Base-by-base conservation (phyloP, 805 yeast genomes). In the Wickerhamomyces bovis region DNA sequence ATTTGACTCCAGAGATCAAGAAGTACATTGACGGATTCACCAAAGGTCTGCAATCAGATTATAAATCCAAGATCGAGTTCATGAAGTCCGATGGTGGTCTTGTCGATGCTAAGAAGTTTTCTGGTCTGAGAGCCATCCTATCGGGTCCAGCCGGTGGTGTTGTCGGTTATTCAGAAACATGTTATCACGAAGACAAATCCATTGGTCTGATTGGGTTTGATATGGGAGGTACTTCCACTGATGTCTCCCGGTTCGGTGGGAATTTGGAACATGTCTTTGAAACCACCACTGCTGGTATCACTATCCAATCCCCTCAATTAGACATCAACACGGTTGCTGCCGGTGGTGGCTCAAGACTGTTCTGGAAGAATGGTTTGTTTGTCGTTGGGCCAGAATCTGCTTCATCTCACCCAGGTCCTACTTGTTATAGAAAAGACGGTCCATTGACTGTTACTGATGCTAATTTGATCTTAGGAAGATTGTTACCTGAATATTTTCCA, bases 91-190 rank as follows among this genome's bases (percentile, higher is more conserved):
- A 92, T 63, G 98, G 98, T 48, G 98, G 98, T 3, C 74, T 92
- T 49, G 89, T 90, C 20, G 89, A 89, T 46, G 89, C 94, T 58
- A 71, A 79, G 20, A 75, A 78, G 42, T 92, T 92, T 62, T 83
- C 96, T 0, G 98, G 98, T 2, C 70, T 92, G 33, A 76, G 81
- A 55, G 96, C 98, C 4, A 85, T 92, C 42, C 67, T 92, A 31
- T 88, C 97, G 1, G 98, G 98, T 2, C 98, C 98, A 3, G 98
- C 98, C 10, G 98, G 98, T 35, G 98, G 98, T 43, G 95, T 92
- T 48, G 97, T 92, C 30, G 98, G 98, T 0, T 87, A 81, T 56
- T 87, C 96, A 0, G 75, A 79, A 44, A 90, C 98, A 0, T 86
- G 96, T 51, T 88, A 74, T 61, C 73, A 79, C 50, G 65, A 68